phyloP scores from a whole-genome alignment of 306 rosid species.

The Carpinus fangiana region DNA sequence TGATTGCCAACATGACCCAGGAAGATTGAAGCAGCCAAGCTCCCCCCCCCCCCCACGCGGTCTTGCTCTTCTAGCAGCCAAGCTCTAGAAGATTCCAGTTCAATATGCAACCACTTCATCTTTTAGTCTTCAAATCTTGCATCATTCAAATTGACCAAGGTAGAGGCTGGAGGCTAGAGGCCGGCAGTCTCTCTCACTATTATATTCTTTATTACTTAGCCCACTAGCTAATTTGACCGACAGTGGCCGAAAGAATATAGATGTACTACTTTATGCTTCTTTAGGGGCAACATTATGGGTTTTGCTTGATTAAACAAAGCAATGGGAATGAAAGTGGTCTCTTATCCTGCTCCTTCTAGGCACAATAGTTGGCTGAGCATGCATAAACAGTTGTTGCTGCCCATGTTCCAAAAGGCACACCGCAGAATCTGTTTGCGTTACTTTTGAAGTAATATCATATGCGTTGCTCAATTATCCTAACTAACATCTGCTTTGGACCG shows the following conservation, averaged over 20 bases:
- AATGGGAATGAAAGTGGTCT: neutral
- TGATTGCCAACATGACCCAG: neutral
- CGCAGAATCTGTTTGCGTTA: conserved; percentile 5
- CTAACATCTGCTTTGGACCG: conserved; percentile 12
- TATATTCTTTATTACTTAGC: neutral
- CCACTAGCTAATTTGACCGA: conserved; percentile 17
- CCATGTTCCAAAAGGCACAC: conserved; percentile 32
- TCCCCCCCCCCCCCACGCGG: too few relatives aligned
- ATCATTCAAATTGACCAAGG: neutral
- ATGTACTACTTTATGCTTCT: neutral
- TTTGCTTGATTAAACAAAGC: neutral
- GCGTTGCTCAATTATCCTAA: neutral
- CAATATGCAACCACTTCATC: neutral
- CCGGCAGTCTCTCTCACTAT: neutral
- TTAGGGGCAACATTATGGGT: neutral
- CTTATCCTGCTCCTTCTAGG: neutral
- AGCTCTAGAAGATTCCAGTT: neutral
- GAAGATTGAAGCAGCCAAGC: too few relatives aligned
- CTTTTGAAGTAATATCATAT: conserved; percentile 8
- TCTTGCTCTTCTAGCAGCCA: too few relatives aligned
- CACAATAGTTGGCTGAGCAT: conserved; percentile 10
- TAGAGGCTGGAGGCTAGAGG: neutral
- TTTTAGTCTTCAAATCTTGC: neutral
- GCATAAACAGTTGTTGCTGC: conserved; percentile 1
- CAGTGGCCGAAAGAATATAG: conserved; percentile 18